A percentile compares a stretch with the other conserved stretches of the same genome.
Conservation (phyloP, 139 green algal genomes). For the Pycnococcus provasolii region DNA sequence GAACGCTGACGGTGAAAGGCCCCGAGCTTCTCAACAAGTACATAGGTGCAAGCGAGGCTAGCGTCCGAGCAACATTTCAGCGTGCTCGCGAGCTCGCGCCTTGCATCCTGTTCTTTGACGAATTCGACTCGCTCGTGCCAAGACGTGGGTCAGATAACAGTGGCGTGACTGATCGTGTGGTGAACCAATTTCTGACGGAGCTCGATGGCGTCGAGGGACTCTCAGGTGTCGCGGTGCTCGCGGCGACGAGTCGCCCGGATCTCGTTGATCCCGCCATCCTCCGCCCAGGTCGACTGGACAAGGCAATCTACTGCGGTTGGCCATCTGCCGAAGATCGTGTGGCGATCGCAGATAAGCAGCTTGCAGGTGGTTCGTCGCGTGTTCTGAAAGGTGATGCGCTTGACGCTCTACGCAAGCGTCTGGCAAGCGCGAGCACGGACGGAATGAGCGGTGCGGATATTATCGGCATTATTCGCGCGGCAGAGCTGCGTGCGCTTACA, state of each 20-base stretch:
- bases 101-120: slow-evolving; percentile 98
- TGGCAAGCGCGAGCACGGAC: not conserved
- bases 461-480: not conserved
- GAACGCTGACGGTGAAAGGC: slow-evolving; percentile 68
- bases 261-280: slow-evolving; percentile 54
- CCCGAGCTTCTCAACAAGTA: slow-evolving; percentile 99
- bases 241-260: slow-evolving; percentile 64
- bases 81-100: slow-evolving; percentile 68
- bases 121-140: slow-evolving; percentile 95
- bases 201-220: slow-evolving; percentile 91
- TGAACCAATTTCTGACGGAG: slow-evolving; percentile 95
- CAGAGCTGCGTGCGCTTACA: too few species aligned
- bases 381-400: not conserved
- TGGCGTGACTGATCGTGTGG: slow-evolving; percentile 82
- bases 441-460: slow-evolving; percentile 2
- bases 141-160: slow-evolving; percentile 85
- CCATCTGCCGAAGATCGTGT: not conserved
- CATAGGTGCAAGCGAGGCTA: slow-evolving; percentile 83
- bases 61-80: slow-evolving; percentile 81
- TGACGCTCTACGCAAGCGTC: not conserved
- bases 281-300: slow-evolving; percentile 53
- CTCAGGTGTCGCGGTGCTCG: slow-evolving; percentile 76
- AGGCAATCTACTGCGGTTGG: slow-evolving; percentile 27
- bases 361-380: too few species aligned
- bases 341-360: not conserved